Evolutionary conservation across 2,329 filamentous ascomycete species (phyloP), one percentile per base, ranked within the genome.

Genomic region (Ramularia endophylla): DNA sequence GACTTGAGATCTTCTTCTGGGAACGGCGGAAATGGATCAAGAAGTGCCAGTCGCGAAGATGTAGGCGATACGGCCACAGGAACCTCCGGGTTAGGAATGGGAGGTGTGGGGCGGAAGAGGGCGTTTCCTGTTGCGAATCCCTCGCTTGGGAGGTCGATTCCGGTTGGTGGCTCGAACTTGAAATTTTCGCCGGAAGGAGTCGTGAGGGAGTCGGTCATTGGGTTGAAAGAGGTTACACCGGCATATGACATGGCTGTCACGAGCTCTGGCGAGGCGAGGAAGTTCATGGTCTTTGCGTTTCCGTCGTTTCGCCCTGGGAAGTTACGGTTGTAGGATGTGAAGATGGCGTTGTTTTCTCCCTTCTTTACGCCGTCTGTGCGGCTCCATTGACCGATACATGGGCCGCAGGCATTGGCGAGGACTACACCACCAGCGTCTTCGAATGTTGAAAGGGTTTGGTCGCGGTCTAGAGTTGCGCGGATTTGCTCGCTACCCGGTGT

Each of bases 281-380:
- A 98, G 74, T 97, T 98, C 89, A 97, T 95, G 7, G 92, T 98
- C 30, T 84, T 82, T 16, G 86, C 82, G 71, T 98, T 98, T 48
- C 92, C 92, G 61, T 98, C 92, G 64, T 98, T 98, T 52, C 92
- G 85, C 47, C 87, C 90, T 37, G 86, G 86, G 74, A 98, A 98
- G 70, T 98, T 98, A 47, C 92, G 86, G 75, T 98, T 98, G 73
- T 95, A 98, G 1, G 89, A 95, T 8, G 88, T 90, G 59, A 98
- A 79, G 57, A 98, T 97, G 48, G 92, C 92, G 61, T 98, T 98
- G 40, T 79, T 73, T 44, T 89, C 86, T 48, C 88, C 89, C 70
- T 94, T 95, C 53, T 70, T 66, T 13, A 94, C 78, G 16, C 81
- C 85, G 60, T 97, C 92, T 13, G 86, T 90, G 43, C 92, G 83